Evolutionary conservation across 768 basidiomycete genomes (phyloP), one percentile per base, ranked within the genome.

Genomic region (Lactarius hatsudake): DNA sequence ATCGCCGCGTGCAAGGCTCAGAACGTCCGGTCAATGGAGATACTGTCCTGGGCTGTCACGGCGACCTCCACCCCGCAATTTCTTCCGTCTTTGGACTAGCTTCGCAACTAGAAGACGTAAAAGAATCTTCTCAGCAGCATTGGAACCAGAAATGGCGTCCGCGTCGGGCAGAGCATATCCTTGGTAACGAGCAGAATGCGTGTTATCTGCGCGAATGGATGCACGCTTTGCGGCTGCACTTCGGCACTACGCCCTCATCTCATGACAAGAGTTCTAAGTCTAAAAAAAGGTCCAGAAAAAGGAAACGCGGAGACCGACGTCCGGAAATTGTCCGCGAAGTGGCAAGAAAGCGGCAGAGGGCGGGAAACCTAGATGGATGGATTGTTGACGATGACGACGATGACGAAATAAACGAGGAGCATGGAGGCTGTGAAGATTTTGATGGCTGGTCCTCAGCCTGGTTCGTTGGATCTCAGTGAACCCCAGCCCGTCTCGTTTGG

Each of bases 61-160:
- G 34, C 28, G 36, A 68, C 30, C 67, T 60, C 53, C 57, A 68
- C 42, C 67, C 67, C 2, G 67, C 67, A 36, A 48, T 68, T 28
- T 56, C 67, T 8, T 60, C 62, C 20, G 48, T 68, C 53, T 56
- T 61, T 45, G 59, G 67, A 40, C 62, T 64, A 15, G 63, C 62
- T 59, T 59, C 58, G 12, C 54, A 64, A n/a, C 53, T 51, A 23
- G 61, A 40, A 26, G 53, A 28, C 15, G 30, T n/a, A 23, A 62
- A 71, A 3, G 57, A 67, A 13, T 12, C 65, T 28, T 71, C 78
- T 48, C 78, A 81, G 45, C 81, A 85, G 48, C 76, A 83, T 15
- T 96, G 94, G 93, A 77, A 82, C 23, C 85, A 88, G 56, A 88
- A 84, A 71, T 95, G 90, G 84, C 86, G 84, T 23, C 94, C 94